Percentiles rank a stretch among this genome's conserved stretches.
Conservation (phyloP, 768 basidiomycete species). For the Cystobasidium onofrii region DNA sequence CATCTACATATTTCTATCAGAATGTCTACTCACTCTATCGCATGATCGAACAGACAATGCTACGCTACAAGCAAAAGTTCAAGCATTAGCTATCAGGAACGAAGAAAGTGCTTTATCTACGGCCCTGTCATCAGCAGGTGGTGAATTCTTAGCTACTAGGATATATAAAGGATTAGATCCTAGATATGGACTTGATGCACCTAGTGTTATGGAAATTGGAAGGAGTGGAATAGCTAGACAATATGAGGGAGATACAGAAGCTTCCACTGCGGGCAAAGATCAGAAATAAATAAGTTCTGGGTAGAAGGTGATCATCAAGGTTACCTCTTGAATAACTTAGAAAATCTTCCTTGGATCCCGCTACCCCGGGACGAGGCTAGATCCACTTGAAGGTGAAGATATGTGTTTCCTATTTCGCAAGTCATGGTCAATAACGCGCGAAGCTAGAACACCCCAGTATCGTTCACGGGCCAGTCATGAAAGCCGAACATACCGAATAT, state of each 20-base stretch:
- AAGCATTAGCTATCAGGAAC: conserved; percentile 9
- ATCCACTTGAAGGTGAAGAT: no score
- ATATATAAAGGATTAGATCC: conserved; percentile 74
- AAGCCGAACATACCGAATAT: no score
- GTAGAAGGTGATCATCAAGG: no score
- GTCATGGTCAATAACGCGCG: no score
- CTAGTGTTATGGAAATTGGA: conserved; percentile 77
- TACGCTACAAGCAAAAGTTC: not conserved
- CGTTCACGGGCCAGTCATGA: no score
- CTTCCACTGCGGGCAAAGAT: not conserved
- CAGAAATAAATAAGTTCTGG: not conserved
- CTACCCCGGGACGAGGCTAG: no score
- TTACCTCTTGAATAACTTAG: no score
- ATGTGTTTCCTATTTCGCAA: no score
- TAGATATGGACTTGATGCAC: conserved; percentile 62
- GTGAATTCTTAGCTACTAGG: conserved; percentile 63
- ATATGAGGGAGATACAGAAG: conserved; percentile 55
- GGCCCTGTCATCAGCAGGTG: conserved; percentile 44
- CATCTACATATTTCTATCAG: no score
- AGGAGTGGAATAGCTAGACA: conserved; percentile 80
- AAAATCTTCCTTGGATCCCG: no score
- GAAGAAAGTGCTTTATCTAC: conserved; percentile 25
- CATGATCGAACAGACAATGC: conserved; percentile 15
- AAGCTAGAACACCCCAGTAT: no score
- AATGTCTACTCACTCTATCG: no score